Conservation (phyloP, 176 grass and related monocot species). For the Saccharum spontaneum region DNA sequence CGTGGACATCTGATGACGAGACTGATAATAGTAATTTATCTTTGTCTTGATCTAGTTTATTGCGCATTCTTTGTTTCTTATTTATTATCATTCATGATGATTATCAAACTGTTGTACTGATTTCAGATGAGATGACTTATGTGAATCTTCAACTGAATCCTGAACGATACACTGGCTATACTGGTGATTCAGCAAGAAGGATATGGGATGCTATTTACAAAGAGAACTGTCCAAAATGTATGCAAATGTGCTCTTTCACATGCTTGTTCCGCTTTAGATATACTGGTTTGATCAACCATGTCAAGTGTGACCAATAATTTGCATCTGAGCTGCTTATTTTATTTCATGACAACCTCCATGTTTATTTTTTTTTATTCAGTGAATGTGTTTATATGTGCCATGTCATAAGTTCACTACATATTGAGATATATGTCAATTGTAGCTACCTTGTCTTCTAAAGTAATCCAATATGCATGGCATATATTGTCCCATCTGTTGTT, state of each 20-base stretch:
- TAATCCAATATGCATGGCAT: not conserved
- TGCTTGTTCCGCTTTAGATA: not conserved
- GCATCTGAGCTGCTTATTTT: not conserved
- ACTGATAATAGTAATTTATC: conserved; percentile 76
- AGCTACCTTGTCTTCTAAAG: not conserved
- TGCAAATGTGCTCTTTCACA: conserved; percentile 18
- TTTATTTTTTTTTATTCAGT: not conserved
- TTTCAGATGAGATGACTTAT: conserved; percentile 92
- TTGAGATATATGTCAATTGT: not conserved
- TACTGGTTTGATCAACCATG: not conserved
- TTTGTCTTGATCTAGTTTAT: conserved; percentile 8
- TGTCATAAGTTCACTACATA: not conserved
- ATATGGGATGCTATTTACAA: conserved; percentile 98
- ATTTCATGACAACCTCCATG: not conserved
- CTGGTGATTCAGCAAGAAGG: conserved; percentile 76
- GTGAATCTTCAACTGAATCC: conserved; percentile 93
- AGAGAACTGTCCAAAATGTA: conserved; percentile 99
- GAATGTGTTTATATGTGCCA: not conserved
- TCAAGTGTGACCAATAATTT: not conserved
- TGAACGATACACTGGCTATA: conserved; percentile 96
- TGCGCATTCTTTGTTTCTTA: not conserved
- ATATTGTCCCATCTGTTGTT: not conserved
- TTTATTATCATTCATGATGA: not conserved
- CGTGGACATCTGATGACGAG: conserved; percentile 97
- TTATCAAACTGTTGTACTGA: conserved; percentile 19